phyloP scores from a whole-genome alignment of 2,329 filamentous ascomycete genomes.

The Aspergillus hiratsukae region DNA sequence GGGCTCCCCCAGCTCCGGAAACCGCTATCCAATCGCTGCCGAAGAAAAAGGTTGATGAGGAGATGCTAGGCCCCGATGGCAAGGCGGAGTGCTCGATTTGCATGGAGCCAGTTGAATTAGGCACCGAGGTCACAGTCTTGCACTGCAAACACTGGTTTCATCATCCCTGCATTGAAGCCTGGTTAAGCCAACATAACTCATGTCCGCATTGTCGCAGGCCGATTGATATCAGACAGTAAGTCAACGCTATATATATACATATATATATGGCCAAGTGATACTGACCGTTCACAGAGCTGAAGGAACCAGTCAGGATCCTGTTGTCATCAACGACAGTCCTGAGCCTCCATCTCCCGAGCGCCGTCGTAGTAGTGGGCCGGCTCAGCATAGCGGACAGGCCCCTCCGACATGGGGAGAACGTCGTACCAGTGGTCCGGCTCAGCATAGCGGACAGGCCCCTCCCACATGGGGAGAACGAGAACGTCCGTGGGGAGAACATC shows the following conservation, averaged over 20 bases:
- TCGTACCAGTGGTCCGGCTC: constrained; percentile 1
- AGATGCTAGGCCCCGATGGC: constrained; percentile 66
- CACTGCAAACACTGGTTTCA: constrained; percentile 96
- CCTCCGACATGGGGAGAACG: not conserved
- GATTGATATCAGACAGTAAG: constrained; percentile 29
- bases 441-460: constrained; percentile 1
- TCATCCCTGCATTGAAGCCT: constrained; percentile 71
- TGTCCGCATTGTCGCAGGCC: constrained; percentile 60
- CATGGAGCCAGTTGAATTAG: constrained; percentile 75
- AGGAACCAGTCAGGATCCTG: constrained; percentile 14
- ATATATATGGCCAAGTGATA: too few species aligned
- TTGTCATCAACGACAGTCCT: constrained; percentile 16
- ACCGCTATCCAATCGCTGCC: constrained; percentile 70
- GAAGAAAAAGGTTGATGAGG: constrained; percentile 63
- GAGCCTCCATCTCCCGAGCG: constrained; percentile 4
- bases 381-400: constrained; percentile 1
- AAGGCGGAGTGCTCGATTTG: constrained; percentile 86
- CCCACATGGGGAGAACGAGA: not conserved
- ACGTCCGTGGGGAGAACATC: not conserved
- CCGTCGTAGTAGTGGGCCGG: constrained; percentile 6
- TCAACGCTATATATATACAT: too few species aligned
- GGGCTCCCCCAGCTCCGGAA: constrained; percentile 73
- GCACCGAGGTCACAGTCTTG: constrained; percentile 69
- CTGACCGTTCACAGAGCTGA: constrained; percentile 9
- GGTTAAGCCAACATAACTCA: constrained; percentile 87